Base-by-base conservation (phyloP, 192 early-diverging fungal genomes). In the Kappamyces sp. region DNA sequence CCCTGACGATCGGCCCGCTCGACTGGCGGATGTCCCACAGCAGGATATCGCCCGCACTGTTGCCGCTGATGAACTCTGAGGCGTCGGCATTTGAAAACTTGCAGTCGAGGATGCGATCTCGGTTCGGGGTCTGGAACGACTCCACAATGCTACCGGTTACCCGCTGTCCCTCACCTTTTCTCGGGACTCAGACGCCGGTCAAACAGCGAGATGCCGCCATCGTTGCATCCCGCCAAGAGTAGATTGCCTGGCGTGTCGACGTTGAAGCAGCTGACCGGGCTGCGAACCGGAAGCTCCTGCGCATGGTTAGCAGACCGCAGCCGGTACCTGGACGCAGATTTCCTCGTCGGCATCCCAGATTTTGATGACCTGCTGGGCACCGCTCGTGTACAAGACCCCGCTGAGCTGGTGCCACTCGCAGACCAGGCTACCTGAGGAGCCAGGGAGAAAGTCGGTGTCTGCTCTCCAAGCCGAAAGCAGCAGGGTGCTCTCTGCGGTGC, bases 261-360 rank as follows among this genome's bases (percentile, higher is more conserved):
- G 5, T 79, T 84, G 39, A 89, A 66, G 43, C 74, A 75, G 0
- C 85, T 88, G 7, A 88, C 77, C 15, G 78, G 4, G 75, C 72
- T 62, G 70, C 63, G 1, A 81, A 81, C 1, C 81, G 76, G 55
- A 86, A 78, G 15, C 39, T 36, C 57, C 31, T 57, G 32, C 11
- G 43, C 61, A 46, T 50, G 40, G 41, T 66, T 32, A 36, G 22
- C 29, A 7, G 45, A 40, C 46, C 32, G 4, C 29, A 47, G 30
- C 8, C 64, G 75, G 57, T 80, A 86, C 85, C 51, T 74, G 80
- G 11, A 86, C 67, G 38, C 81, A 84, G 30, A 86, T 60, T 59
- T 92, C 90, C 36, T 80, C 75, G 6, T 84, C 76, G 7, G 88
- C 86, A 74, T 91, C 88, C 90, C 90, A 92, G 0, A 92, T 76